Conservation (phyloP, 768 basidiomycete species). For the Chalciporus sphaerocephalus region DNA sequence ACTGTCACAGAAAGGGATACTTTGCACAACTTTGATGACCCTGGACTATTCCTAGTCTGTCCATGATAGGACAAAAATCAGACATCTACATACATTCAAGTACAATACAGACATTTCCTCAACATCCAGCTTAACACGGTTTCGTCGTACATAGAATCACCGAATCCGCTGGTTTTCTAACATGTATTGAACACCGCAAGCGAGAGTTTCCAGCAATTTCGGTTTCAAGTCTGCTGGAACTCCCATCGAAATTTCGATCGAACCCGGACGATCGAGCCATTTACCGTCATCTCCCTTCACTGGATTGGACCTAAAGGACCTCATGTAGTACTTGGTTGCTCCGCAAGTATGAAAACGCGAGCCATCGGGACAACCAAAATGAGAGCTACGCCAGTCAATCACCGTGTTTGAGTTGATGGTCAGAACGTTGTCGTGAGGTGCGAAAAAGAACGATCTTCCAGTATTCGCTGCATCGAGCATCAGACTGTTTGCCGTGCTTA, state of each 20-base stretch:
- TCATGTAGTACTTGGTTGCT: slow-evolving; percentile 16
- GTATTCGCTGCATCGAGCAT: slow-evolving; percentile 21
- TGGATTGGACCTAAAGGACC: slow-evolving; percentile 25
- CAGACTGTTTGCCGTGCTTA: slow-evolving; percentile 14
- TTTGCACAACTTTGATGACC: too few species aligned
- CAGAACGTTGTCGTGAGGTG: slow-evolving; percentile 4
- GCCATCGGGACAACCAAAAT: slow-evolving; percentile 20
- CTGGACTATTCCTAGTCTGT: too few species aligned
- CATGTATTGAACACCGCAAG: slow-evolving; percentile 5
- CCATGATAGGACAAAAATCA: too few species aligned
- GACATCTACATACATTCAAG: too few species aligned
- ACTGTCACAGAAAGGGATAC: too few species aligned
- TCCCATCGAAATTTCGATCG: slow-evolving; percentile 24
- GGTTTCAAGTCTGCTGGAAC: slow-evolving; percentile 17
- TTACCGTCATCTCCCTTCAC: slow-evolving; percentile 16
- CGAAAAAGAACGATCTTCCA: slow-evolving; percentile 15
- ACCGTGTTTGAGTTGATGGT: slow-evolving; percentile 22
- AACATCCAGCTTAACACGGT: too few species aligned
- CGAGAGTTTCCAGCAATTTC: slow-evolving; percentile 17
- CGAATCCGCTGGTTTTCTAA: background rate
- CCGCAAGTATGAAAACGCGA: slow-evolving; percentile 17
- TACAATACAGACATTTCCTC: too few species aligned
- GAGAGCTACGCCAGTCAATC: slow-evolving; percentile 20
- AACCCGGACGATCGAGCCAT: slow-evolving; percentile 13
- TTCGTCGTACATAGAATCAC: background rate